A percentile compares a stretch with the other conserved stretches of the same genome.
Conservation (phyloP, 2,329 filamentous ascomycete genomes). For the Alternaria tenuissima region DNA sequence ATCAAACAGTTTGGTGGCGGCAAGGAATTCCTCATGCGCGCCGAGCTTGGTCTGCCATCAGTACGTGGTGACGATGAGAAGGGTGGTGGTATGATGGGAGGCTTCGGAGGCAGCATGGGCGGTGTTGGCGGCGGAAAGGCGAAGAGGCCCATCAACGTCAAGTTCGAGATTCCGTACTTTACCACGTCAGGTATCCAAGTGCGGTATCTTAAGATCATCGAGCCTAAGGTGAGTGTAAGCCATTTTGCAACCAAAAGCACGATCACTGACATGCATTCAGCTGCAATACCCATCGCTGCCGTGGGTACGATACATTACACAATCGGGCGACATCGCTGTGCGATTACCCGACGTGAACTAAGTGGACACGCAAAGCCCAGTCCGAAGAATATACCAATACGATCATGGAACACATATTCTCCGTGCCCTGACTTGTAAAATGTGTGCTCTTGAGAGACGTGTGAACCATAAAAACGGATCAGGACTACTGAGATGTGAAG, state of each 20-base stretch:
- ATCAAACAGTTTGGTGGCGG: conserved; percentile 99
- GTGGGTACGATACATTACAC: conserved; percentile 98
- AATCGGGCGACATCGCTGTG: conserved; percentile 95
- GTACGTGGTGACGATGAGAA: conserved; percentile 95
- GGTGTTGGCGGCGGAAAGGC: conserved; percentile 82
- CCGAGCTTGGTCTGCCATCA: conserved; percentile 90
- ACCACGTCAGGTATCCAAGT: conserved; percentile 99
- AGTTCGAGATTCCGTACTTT: conserved; percentile 99
- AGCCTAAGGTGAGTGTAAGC: conserved; percentile 84
- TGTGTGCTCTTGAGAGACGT: not conserved
- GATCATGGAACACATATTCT: not conserved
- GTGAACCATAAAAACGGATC: not conserved
- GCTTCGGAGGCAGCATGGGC: conserved; percentile 96
- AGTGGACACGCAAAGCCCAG: not conserved
- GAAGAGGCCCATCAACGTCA: conserved; percentile 97
- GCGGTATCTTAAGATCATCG: conserved; percentile 97
- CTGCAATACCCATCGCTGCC: conserved; percentile 97
- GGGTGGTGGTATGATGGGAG: conserved; percentile 96
- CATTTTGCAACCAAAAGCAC: not conserved
- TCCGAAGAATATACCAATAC: conserved; percentile 6
- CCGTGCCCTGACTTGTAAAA: not conserved
- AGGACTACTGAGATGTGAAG: not conserved
- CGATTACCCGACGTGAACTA: conserved; percentile 88
- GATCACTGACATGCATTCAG: conserved; percentile 57
- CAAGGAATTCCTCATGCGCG: conserved; percentile 98